Conservation (phyloP, 768 basidiomycete genomes). For the Tylopilus felleus region DNA sequence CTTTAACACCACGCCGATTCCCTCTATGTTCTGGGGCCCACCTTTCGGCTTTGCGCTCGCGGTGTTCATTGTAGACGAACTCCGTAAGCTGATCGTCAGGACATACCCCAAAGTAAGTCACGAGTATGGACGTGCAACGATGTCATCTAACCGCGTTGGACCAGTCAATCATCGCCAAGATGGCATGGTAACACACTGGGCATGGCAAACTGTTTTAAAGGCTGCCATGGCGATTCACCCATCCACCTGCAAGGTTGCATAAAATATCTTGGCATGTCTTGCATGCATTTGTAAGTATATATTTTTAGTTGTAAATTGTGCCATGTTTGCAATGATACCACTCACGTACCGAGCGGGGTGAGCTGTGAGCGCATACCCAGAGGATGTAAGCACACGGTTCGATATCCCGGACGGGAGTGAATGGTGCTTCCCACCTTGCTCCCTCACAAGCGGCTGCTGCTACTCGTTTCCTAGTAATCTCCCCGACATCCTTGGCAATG, state of each 20-base stretch:
- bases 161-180: conserved; percentile 37
- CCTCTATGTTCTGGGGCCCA: conserved; percentile 46
- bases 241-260: too few relatives aligned
- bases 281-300: too few relatives aligned
- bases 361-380: too few relatives aligned
- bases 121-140: neutral
- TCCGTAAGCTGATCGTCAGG: conserved; percentile 43
- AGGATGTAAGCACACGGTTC: too few relatives aligned
- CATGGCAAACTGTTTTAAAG: too few relatives aligned
- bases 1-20: conserved; percentile 43
- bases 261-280: too few relatives aligned
- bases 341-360: too few relatives aligned
- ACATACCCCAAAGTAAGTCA: conserved; percentile 39
- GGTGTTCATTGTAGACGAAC: conserved; percentile 42
- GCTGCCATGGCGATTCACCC: too few relatives aligned
- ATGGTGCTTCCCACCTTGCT: conserved; percentile 32
- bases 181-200: conserved; percentile 33
- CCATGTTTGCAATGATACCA: too few relatives aligned
- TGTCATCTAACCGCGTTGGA: conserved; percentile 5
- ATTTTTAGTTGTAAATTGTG: too few relatives aligned
- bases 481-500: conserved; percentile 39
- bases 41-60: conserved; percentile 43
- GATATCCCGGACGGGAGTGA: too few relatives aligned
- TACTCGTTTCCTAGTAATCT: conserved; percentile 41
- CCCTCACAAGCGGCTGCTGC: conserved; percentile 38